These are phyloP conservation scores for Amaranthus tricolor DNA, from an alignment of 179 eudicot genomes.

Conservation along the genomic window DNA sequence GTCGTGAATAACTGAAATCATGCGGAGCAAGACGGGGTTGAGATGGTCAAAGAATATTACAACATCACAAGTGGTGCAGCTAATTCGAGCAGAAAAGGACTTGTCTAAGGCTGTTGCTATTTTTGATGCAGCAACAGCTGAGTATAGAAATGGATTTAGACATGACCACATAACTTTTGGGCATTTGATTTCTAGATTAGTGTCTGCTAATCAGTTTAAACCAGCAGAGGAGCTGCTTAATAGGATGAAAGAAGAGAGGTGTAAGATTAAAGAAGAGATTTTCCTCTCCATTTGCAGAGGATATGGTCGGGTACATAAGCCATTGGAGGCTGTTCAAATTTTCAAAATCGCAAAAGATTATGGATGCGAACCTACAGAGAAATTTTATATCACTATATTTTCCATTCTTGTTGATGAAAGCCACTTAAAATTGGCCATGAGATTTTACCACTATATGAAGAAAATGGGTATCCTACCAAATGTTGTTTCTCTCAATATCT, in stretches of 20 bases:
- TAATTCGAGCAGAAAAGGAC: constrained; percentile 72
- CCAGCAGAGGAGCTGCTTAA: constrained; percentile 66
- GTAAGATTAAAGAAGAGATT: constrained; percentile 52
- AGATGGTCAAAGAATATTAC: constrained; percentile 78
- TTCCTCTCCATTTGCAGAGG: constrained; percentile 69
- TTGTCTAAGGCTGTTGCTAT: constrained; percentile 53
- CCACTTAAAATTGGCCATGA: constrained; percentile 61
- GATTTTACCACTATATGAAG: constrained; percentile 76
- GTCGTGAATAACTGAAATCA: constrained; percentile 6
- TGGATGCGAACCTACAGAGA: constrained; percentile 53
- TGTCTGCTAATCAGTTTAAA: constrained; percentile 64
- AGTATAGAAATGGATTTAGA: constrained; percentile 67
- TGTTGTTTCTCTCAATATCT: constrained; percentile 73
- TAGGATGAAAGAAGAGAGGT: constrained; percentile 75
- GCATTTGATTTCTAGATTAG: constrained; percentile 62
- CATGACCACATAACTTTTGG: constrained; percentile 74
- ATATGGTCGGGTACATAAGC: constrained; percentile 86
- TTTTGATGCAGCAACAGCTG: constrained; percentile 80
- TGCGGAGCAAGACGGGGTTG: constrained; percentile 44
- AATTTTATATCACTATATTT: constrained; percentile 66
- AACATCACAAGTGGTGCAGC: constrained; percentile 58
- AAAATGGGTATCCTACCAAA: constrained; percentile 57
- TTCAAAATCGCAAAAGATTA: constrained; percentile 67
- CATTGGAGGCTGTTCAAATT: constrained; percentile 65
- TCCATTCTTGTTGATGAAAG: constrained; percentile 77